Conservation (phyloP, 768 basidiomycete species). For the Strobilomyces echinocephalus region DNA sequence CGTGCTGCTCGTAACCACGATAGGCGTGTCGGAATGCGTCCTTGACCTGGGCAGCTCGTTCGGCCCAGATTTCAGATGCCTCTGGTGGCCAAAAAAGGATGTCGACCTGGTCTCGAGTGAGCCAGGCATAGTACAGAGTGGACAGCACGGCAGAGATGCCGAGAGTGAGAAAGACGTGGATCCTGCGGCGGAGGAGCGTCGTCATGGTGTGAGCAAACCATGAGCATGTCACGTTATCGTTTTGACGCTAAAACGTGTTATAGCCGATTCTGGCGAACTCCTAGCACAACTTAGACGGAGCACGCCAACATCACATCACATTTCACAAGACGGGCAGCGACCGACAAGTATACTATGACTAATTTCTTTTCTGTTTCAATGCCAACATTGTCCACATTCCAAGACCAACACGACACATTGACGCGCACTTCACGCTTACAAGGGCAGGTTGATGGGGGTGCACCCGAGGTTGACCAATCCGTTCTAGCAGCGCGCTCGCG, state of each 20-base stretch:
- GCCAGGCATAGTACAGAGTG: slow-evolving; percentile 17
- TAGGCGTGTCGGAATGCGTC: slow-evolving; percentile 66
- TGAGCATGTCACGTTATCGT: no score
- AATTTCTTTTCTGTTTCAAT: background rate
- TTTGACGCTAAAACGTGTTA: no score
- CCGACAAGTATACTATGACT: background rate
- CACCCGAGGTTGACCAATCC: slow-evolving; percentile 14
- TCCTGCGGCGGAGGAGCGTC: slow-evolving; percentile 3
- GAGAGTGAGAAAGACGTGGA: slow-evolving; percentile 18
- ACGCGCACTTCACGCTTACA: background rate
- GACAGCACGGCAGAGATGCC: slow-evolving; percentile 7
- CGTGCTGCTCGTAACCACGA: slow-evolving; percentile 55
- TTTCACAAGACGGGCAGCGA: background rate
- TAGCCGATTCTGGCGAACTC: no score
- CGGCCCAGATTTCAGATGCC: slow-evolving; percentile 42
- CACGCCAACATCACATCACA: no score
- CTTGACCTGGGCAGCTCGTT: slow-evolving; percentile 53
- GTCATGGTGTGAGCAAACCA: background rate
- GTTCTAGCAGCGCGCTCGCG: background rate
- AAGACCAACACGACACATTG: background rate
- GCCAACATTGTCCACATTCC: background rate
- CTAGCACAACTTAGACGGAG: no score
- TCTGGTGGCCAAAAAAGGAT: slow-evolving; percentile 17
- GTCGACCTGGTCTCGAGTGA: background rate
- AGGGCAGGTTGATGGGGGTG: slow-evolving; percentile 7